phyloP scores from a whole-genome alignment of 768 basidiomycete genomes.

The Kwoniella sp. region DNA sequence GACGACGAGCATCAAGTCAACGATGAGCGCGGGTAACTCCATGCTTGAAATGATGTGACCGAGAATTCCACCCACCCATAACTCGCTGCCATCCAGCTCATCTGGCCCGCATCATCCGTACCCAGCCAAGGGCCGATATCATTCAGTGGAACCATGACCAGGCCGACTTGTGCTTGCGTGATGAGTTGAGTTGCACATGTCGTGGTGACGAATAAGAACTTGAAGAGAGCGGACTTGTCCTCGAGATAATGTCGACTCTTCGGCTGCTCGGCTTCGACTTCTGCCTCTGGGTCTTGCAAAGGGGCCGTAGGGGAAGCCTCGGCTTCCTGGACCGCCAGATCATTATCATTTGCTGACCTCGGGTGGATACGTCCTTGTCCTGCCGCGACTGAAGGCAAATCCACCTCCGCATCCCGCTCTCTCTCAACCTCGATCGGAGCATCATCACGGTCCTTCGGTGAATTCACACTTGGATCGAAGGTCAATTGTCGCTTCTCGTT shows the following conservation, averaged over 20 bases:
- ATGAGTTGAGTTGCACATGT: slow-evolving; percentile 35
- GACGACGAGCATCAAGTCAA: not conserved
- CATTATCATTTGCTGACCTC: not conserved
- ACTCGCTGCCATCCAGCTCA: slow-evolving; percentile 40
- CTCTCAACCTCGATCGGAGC: not conserved
- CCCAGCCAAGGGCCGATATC: slow-evolving; percentile 35
- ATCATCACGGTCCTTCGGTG: not conserved
- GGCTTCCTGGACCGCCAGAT: not conserved
- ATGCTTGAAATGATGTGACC: not conserved
- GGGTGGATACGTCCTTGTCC: not conserved
- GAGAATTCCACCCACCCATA: slow-evolving; percentile 20
- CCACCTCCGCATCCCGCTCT: too few species aligned
- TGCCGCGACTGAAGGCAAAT: not conserved
- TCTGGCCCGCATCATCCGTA: slow-evolving; percentile 27
- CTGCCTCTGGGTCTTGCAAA: not conserved
- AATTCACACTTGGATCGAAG: not conserved
- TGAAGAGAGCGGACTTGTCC: slow-evolving; percentile 13
- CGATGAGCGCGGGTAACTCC: too few species aligned
- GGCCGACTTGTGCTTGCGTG: slow-evolving; percentile 38
- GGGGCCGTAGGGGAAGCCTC: not conserved
- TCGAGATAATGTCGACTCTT: not conserved
- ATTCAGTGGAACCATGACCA: slow-evolving; percentile 36
- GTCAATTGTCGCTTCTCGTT: not conserved
- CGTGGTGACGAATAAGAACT: slow-evolving; percentile 26
- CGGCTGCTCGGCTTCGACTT: not conserved